phyloP scores from a whole-genome alignment of 495 filamentous ascomycete genomes.

The Geopyxis carbonaria region DNA sequence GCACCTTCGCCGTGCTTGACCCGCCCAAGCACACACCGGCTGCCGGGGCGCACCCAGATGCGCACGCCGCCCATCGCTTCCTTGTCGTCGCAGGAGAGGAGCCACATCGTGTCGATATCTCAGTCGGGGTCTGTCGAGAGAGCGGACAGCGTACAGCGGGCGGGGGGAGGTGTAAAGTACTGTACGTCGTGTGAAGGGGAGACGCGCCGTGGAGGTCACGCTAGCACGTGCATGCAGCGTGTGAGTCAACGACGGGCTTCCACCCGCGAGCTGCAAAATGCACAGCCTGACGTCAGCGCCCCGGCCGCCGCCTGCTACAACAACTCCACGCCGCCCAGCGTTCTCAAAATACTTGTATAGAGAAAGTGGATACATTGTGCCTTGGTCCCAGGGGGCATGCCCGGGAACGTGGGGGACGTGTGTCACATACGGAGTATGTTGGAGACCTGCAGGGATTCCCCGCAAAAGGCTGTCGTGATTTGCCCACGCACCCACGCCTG shows the following conservation, averaged over 20 bases:
- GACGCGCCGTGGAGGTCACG: neutral
- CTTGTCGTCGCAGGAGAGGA: constrained; percentile 36
- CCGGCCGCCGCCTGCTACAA: too few species aligned
- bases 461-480: too few species aligned
- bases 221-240: neutral
- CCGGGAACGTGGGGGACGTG: too few species aligned
- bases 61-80: constrained; percentile 44
- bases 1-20: constrained; percentile 24
- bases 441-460: too few species aligned
- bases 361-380: too few species aligned
- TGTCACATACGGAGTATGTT: too few species aligned
- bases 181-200: neutral
- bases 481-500: too few species aligned
- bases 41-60: constrained; percentile 69
- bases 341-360: too few species aligned
- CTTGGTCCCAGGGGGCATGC: too few species aligned
- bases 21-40: constrained; percentile 64
- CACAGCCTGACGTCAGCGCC: too few species aligned
- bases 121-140: neutral
- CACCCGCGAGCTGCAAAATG: too few species aligned
- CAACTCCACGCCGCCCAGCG: too few species aligned
- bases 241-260: neutral
- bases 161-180: neutral
- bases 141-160: neutral
- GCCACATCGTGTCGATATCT: constrained; percentile 35